phyloP scores from a whole-genome alignment of 139 green algal genomes.

The Edaphochlamys debaryana region DNA sequence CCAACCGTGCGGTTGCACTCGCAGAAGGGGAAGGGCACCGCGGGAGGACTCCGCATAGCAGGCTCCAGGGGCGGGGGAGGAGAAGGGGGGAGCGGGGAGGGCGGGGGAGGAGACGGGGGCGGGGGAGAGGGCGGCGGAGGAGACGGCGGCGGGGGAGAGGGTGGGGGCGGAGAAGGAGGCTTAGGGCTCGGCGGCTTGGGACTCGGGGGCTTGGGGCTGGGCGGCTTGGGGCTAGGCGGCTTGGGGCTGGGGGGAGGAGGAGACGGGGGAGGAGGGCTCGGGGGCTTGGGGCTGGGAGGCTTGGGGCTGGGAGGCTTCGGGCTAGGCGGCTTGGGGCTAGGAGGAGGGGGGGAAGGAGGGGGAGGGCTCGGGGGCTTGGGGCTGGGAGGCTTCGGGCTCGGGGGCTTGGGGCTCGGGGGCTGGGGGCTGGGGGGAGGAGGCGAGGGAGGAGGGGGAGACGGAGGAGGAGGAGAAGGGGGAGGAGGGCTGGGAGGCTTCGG shows the following conservation, averaged over 20 bases:
- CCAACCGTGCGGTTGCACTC: conserved; percentile 11
- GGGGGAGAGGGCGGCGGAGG: background rate
- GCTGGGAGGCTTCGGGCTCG: background rate
- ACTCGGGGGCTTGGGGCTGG: background rate
- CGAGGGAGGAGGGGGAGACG: background rate
- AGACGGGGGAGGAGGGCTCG: background rate
- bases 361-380: background rate
- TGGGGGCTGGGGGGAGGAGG: background rate
- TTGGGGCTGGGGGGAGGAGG: background rate
- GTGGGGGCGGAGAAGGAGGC: background rate
- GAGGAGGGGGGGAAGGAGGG: background rate
- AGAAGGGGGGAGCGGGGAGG: background rate
- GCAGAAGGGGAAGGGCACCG: conserved; percentile 28
- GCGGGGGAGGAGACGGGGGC: too few relatives aligned
- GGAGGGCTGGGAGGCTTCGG: background rate
- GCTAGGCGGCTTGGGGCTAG: background rate
- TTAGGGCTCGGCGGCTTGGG: background rate
- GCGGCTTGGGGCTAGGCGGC: background rate
- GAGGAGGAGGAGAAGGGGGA: background rate
- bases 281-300: conserved; percentile 4
- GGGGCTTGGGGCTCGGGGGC: background rate
- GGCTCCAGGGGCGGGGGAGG: too few relatives aligned
- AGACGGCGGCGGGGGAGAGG: background rate
- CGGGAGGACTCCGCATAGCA: background rate
- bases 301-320: background rate